phyloP scores from a whole-genome alignment of 345 rosid genomes.

The Dovyalis caffra region DNA sequence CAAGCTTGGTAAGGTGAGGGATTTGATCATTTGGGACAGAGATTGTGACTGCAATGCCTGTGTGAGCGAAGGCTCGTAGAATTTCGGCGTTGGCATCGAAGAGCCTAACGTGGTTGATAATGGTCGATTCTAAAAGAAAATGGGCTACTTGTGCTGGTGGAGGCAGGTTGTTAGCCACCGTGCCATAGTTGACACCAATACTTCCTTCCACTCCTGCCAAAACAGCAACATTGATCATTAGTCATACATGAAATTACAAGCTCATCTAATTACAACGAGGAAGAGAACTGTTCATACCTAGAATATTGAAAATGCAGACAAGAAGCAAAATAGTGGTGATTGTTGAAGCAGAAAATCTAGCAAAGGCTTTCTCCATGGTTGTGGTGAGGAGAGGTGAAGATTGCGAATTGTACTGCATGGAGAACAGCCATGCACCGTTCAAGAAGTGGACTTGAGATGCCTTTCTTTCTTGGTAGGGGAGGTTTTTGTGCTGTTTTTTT shows the following conservation, averaged over 20 bases:
- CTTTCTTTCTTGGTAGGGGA: constrained; percentile 51
- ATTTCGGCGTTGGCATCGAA: constrained; percentile 59
- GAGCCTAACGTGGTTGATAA: constrained; percentile 63
- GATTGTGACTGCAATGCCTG: constrained; percentile 58
- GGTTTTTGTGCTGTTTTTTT: not conserved
- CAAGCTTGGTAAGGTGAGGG: constrained; percentile 53
- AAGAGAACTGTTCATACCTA: constrained; percentile 15
- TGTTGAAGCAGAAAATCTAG: constrained; percentile 13
- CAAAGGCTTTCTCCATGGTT: constrained; percentile 5
- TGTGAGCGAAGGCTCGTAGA: constrained; percentile 62
- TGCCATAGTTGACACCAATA: constrained; percentile 82
- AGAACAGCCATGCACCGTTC: constrained; percentile 10
- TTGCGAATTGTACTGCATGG: constrained; percentile 1
- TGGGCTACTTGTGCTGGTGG: constrained; percentile 68
- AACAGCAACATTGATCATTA: not conserved
- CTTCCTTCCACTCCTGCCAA: constrained; percentile 41
- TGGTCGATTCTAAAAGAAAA: constrained; percentile 66
- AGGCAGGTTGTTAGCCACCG: constrained; percentile 68
- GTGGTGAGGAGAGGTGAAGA: constrained; percentile 2
- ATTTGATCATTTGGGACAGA: constrained; percentile 70
- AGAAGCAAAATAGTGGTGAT: constrained; percentile 3
- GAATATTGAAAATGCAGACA: constrained; percentile 10
- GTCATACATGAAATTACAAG: not conserved
- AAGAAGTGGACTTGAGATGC: constrained; percentile 42
- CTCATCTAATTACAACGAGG: too few relatives aligned